Percentiles rank a stretch among this genome's conserved stretches.
Conservation (phyloP, 2,329 filamentous ascomycete species). For the Rutstroemia sp. region DNA sequence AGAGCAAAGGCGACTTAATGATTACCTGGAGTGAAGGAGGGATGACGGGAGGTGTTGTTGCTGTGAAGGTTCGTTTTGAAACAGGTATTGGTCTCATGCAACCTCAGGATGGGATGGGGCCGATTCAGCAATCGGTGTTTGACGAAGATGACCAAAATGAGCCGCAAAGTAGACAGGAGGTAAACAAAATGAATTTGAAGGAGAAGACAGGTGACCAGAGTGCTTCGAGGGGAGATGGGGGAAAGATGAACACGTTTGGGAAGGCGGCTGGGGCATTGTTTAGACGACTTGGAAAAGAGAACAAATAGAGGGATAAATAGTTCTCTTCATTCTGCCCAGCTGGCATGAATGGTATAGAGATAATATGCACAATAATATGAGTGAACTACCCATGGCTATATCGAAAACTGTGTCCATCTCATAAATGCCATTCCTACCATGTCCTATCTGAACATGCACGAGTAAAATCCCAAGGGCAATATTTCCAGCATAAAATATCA, state of each 20-base stretch:
- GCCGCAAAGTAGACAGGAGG: neutral
- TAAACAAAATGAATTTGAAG: neutral
- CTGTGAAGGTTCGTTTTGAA: conserved; percentile 13
- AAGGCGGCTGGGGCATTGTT: neutral
- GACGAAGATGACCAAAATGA: neutral
- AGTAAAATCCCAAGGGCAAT: no score
- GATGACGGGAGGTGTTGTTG: conserved; percentile 14
- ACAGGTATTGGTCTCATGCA: conserved; percentile 2
- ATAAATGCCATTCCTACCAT: no score
- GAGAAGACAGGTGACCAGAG: neutral
- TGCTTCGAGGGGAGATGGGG: neutral
- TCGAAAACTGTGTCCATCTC: no score
- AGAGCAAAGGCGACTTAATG: conserved; percentile 15
- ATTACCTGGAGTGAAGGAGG: conserved; percentile 19
- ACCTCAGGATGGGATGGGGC: neutral
- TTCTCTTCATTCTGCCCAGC: no score
- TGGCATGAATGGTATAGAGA: neutral
- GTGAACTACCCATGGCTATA: no score
- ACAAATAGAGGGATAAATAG: neutral
- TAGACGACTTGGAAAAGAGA: neutral
- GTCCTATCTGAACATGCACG: no score
- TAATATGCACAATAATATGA: no score
- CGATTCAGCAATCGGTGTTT: neutral
- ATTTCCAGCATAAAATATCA: no score
- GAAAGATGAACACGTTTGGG: neutral